Evolutionary conservation across 495 filamentous ascomycete species (phyloP), one percentile per base, ranked within the genome.

Genomic region (Talaromyces ruber): DNA sequence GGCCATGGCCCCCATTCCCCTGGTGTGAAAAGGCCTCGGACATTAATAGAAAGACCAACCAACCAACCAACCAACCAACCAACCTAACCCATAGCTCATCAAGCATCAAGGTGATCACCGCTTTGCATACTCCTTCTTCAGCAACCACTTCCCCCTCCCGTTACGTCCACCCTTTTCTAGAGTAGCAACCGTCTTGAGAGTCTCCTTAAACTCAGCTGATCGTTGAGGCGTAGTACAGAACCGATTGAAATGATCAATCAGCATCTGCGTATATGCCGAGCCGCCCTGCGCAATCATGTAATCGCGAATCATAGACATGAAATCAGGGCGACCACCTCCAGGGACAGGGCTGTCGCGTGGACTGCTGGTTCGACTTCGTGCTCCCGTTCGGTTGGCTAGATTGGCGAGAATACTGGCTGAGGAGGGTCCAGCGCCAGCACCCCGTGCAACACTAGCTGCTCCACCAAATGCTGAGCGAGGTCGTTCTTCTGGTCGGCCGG

Each of bases 181-280:
- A 53, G 59, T 74, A 37, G 86, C 86, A 65, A 88, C 81, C 61
- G 68, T 70, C 68, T 82, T 83, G 63, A 88, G 70, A 73, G 81
- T 82, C 64, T 83, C 81, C 67, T 84, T 82, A 65, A 88, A 88
- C 66, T 87, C 84, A n/a, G 79, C 77, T 26, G 78, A 82, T 51
- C 77, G 75, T 65, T 82, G 74, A 29, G 77, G 68, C 21, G 79
- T 85, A 1, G 73, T 76, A 64, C 84, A 86, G 61, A 76, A 84
- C n/a, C 77, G 78, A 68, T 86, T 84, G 53, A 93, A 96, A 64
- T 95, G 89, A 66, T 93, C 86, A 22, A 95, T 85, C 63, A 97
- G 73, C 72, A 86, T 79, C 74, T 92, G 88, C 18, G 86, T 90
- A 26, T 86, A 83, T 6, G 86, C 89, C 14, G 81, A 76, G 1